Base-by-base conservation (phyloP, 169 alveolate genomes). In the Besnoitia besnoiti region DNA sequence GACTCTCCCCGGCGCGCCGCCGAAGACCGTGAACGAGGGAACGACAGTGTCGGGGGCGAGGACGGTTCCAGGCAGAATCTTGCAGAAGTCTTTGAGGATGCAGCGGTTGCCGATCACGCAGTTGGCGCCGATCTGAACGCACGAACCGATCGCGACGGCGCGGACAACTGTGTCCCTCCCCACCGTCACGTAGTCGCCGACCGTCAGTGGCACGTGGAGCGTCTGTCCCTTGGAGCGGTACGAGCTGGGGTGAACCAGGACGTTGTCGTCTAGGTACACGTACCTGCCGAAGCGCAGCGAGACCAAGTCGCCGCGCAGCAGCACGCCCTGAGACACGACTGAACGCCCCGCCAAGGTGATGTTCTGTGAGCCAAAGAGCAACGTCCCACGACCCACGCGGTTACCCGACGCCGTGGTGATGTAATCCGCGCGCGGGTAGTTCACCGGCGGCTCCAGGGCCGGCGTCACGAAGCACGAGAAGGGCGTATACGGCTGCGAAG, bases 1-100 rank as follows among this genome's bases (percentile, higher is more conserved):
- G 47, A 94, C 79, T 67, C 92, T 92, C 47, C 97, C 99, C 3
- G 99, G 99, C 50, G 91, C 89, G 50, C 99, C 99, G 30, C 98
- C 98, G 95, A 94, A 96, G 73, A 96, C 97, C 39, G 98, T 95
- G 93, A 95, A 95, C 10, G 98, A 96, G 33, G 98, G 97, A 49
- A 97, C 96, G 42, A 95, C 90, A 33, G 98, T 95, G 92, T 97
- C 98, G 49, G 98, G 96, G 10, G 98, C 96, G 49, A 97, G 94
- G 89, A 93, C 93, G 59, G 98, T 88, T 79, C 94, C 92, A 85
- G 97, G 98, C 75, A 95, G 85, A 35, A 97, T 94, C 55, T 84
- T 92, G 61, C 96, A 95, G 92, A 95, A 95, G 93, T 96, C 97
- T 89, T 94, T 96, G 50, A 97, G 91, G 40, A 95, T 93, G 76